Evolutionary conservation across 345 rosid genomes (phyloP).

Genomic region (Citrus reticulata): DNA sequence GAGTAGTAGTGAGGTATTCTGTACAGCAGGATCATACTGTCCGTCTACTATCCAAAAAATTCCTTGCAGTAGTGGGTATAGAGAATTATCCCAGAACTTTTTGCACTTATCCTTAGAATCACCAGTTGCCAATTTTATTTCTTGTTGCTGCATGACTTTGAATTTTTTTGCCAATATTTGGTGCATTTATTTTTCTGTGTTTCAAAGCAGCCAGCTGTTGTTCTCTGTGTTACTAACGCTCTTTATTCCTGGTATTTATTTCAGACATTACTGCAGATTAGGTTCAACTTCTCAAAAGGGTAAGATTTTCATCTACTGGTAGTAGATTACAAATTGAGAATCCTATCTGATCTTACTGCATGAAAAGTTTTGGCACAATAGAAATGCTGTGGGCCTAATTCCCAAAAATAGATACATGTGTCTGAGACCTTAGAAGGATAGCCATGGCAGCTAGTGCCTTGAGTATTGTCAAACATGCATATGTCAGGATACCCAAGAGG

Average conservation of each 20-base stretch:
- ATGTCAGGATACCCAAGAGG: neutral
- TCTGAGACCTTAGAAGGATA: neutral
- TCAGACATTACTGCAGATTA: conserved; percentile 83
- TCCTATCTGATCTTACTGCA: neutral
- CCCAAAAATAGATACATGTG: neutral
- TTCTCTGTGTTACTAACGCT: neutral
- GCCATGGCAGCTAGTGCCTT: neutral
- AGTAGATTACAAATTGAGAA: neutral
- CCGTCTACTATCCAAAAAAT: conserved; percentile 68
- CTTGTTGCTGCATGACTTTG: conserved; percentile 5
- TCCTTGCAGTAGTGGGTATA: conserved; percentile 88
- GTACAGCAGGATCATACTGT: conserved; percentile 90
- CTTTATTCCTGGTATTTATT: conserved; percentile 12
- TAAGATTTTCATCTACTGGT: conserved; percentile 23
- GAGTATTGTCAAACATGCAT: neutral
- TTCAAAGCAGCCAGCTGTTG: neutral
- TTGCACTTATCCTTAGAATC: conserved; percentile 21
- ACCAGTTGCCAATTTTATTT: neutral
- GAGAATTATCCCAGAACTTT: conserved; percentile 35
- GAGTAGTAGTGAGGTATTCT: conserved; percentile 81
- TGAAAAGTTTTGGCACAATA: neutral
- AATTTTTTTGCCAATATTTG: conserved; percentile 6
- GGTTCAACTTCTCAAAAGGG: conserved; percentile 74
- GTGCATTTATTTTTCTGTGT: neutral
- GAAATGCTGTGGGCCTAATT: neutral